Conservation (phyloP, 2,329 filamentous ascomycete species). For the Fusarium pseudonygamai region DNA sequence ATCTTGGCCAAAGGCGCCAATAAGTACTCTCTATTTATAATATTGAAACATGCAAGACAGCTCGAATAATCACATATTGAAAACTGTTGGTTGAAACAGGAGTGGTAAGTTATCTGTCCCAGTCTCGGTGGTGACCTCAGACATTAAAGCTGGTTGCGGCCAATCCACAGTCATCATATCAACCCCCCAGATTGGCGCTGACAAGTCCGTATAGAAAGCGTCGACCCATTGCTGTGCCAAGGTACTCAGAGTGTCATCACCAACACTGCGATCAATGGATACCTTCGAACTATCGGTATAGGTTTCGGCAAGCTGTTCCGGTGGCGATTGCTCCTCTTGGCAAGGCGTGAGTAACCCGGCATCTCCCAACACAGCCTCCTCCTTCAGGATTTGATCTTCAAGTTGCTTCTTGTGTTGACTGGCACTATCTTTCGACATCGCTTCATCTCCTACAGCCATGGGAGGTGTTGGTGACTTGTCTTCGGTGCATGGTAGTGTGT, state of each 20-base stretch:
- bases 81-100: too few species aligned
- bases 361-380: not conserved
- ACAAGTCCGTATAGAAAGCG: not conserved
- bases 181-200: not conserved
- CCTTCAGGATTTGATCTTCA: fast-evolving
- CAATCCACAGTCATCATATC: not conserved
- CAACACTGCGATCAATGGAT: fast-evolving
- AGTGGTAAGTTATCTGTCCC: too few species aligned
- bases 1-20: not conserved
- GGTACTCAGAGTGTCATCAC: fast-evolving
- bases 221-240: not conserved
- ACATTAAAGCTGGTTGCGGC: too few species aligned
- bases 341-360: not conserved
- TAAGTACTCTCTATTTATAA: not conserved
- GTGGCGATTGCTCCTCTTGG: not conserved
- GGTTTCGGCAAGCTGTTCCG: fast-evolving
- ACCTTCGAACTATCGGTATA: fast-evolving
- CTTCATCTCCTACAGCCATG: not conserved
- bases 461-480: not conserved
- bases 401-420: too few species aligned
- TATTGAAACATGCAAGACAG: too few species aligned
- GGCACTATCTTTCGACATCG: not conserved
- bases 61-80: too few species aligned
- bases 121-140: not conserved
- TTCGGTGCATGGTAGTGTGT: not conserved